Evolutionary conservation across 148 eudicot genomes (phyloP), one percentile per base, ranked within the genome.

Genomic region (Heliamphora exappendiculata): DNA sequence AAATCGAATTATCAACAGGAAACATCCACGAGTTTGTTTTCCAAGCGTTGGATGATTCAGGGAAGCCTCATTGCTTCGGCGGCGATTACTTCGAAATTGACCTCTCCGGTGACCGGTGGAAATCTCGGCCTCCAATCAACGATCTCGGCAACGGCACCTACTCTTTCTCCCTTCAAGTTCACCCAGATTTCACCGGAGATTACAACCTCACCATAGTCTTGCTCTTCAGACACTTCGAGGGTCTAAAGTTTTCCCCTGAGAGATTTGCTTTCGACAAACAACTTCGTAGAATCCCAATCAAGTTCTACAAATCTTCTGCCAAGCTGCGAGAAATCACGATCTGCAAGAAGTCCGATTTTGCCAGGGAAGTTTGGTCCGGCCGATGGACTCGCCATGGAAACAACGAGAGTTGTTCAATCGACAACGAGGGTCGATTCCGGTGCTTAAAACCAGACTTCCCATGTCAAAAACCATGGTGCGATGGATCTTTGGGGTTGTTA

Each of bases 61-160:
- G 97, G 54, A 86, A 82, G 2, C 78, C 83, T 24, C 88, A 31
- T 54, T 93, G 99, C 75, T 2, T 74, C 6, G 99, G 99, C 58
- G 99, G 96, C 4, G 99, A 96, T 76, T 96, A 91, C 72, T 93
- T 89, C 74, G 99, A 96, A 82, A 85, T 86, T 9, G 91, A 93
- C 79, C 81, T 96, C 9, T 85, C 92, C 0, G 86, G 97, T 7
- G 97, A 88, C 1, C 41, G 26, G 1, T 96, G 99, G 99, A 96
- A 89, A 77, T 87, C 95, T 4, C 79, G 99, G 72, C 98, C 99
- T 7, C 92, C 93, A 0, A 70, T 86, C 34, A 86, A 77, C 76
- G 99, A 96, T 74, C 80, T 82, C 0, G 92, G 93, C 4, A 93
- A 96, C 70, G 99, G 99, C 17, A 89, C 84, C 13, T 93, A 96